Percentiles rank a stretch among this genome's conserved stretches.
Conservation (phyloP, 306 rosid genomes). For the Quercus suber region DNA sequence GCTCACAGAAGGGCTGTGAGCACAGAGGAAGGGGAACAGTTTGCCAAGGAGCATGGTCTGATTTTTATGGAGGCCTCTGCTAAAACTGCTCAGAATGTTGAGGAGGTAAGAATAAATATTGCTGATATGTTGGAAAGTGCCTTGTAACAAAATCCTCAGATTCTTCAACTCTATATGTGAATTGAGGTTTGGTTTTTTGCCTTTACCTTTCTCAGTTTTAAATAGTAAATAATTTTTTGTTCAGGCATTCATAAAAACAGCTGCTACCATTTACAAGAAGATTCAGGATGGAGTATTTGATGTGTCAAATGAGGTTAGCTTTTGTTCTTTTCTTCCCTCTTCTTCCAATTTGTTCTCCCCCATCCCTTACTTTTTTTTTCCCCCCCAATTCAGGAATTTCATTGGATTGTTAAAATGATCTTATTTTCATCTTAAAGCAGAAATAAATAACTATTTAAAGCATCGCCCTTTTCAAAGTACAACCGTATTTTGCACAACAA, state of each 20-base stretch:
- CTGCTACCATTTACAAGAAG: slow-evolving; percentile 90
- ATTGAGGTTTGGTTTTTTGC: slow-evolving; percentile 13
- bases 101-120: slow-evolving; percentile 61
- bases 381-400: not conserved
- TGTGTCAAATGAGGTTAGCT: slow-evolving; percentile 93
- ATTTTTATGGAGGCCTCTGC: slow-evolving; percentile 99
- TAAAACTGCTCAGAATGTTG: slow-evolving; percentile 96
- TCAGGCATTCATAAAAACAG: slow-evolving; percentile 95
- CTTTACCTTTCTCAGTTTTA: slow-evolving; percentile 10
- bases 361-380: not conserved
- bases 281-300: slow-evolving; percentile 96
- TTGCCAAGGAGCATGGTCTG: slow-evolving; percentile 95
- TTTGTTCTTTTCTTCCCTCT: not conserved
- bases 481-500: too few species aligned
- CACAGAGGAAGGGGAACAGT: slow-evolving; percentile 98
- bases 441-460: too few species aligned
- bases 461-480: too few species aligned
- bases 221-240: not conserved
- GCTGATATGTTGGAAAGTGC: not conserved
- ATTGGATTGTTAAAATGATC: not conserved
- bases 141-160: not conserved
- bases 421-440: not conserved
- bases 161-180: not conserved
- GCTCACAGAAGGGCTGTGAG: slow-evolving; percentile 98
- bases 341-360: not conserved